Percentiles rank a stretch among this genome's conserved stretches.
Conservation (phyloP, 1,284 basidiomycete genomes). For the Chalciporus sp. region DNA sequence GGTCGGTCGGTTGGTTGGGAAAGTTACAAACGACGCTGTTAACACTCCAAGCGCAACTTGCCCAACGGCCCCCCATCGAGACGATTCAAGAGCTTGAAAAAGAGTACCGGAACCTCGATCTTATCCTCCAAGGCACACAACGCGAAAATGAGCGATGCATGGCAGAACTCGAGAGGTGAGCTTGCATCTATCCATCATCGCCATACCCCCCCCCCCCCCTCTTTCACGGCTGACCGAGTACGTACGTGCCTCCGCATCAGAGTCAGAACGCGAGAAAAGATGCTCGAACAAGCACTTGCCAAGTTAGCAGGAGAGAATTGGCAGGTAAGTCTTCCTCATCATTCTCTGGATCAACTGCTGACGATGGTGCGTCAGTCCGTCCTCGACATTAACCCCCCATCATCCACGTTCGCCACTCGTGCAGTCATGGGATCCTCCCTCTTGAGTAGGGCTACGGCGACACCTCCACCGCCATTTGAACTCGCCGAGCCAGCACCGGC, state of each 20-base stretch:
- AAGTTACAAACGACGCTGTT: conserved; percentile 65
- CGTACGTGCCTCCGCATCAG: conserved; percentile 35
- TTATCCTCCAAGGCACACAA: conserved; percentile 73
- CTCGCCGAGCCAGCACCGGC: conserved; percentile 17
- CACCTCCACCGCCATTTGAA: conserved; percentile 17
- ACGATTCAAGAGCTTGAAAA: conserved; percentile 61
- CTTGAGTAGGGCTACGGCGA: conserved; percentile 16
- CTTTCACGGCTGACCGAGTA: background rate
- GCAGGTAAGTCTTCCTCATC: conserved; percentile 49
- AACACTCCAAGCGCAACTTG: conserved; percentile 61
- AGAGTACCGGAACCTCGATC: conserved; percentile 70
- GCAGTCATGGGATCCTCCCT: conserved; percentile 25
- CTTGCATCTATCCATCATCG: background rate
- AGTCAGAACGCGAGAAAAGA: conserved; percentile 63
- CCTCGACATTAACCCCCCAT: conserved; percentile 51
- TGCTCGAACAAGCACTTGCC: conserved; percentile 68
- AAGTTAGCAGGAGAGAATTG: conserved; percentile 73
- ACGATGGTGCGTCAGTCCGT: conserved; percentile 36
- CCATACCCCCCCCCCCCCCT: background rate
- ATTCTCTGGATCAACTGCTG: background rate
- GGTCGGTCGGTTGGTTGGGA: background rate
- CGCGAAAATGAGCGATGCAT: conserved; percentile 78
- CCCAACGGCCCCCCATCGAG: conserved; percentile 65
- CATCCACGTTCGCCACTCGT: conserved; percentile 32
- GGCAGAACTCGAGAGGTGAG: conserved; percentile 70